Percentiles rank a stretch among this genome's conserved stretches.
These are phyloP conservation scores for Lipomyces kockii DNA, from an alignment of 805 yeast genomes.

Conservation along the genomic window DNA sequence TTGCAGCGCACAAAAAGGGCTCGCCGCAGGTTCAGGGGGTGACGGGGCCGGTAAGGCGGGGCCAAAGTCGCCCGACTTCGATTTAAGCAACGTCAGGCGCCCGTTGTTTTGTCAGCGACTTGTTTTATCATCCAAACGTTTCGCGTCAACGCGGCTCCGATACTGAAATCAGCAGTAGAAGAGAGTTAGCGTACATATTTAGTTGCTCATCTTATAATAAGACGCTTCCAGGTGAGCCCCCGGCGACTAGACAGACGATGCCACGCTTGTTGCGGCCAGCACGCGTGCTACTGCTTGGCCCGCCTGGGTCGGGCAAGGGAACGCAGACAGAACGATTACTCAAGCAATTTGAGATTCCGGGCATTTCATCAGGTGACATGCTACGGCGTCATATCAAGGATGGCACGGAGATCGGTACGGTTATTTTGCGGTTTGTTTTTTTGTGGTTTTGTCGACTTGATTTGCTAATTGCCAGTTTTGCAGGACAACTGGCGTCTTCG, in stretches of 20 bases:
- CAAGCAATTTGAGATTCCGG: constrained; percentile 54
- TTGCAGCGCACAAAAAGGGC: too few relatives aligned
- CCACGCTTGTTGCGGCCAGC: constrained; percentile 49
- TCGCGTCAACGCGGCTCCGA: too few relatives aligned
- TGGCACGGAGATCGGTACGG: constrained; percentile 57
- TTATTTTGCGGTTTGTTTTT: background rate
- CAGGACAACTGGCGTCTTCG: constrained; percentile 53
- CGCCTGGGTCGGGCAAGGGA: constrained; percentile 97
- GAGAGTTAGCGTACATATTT: too few relatives aligned
- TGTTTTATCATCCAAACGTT: too few relatives aligned
- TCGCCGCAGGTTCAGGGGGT: too few relatives aligned
- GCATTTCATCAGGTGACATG: constrained; percentile 85
- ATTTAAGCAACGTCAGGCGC: too few relatives aligned
- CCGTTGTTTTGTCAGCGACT: too few relatives aligned
- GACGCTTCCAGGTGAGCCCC: too few relatives aligned
- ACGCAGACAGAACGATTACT: constrained; percentile 76
- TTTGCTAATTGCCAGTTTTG: background rate
- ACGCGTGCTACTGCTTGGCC: constrained; percentile 78
- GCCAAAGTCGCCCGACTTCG: too few relatives aligned
- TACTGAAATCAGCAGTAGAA: too few relatives aligned
- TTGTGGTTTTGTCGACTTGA: background rate
- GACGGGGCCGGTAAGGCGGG: too few relatives aligned
- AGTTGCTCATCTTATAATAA: too few relatives aligned
- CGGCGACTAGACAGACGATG: background rate
- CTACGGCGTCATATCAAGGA: constrained; percentile 67